Evolutionary conservation across 768 basidiomycete species (phyloP), one percentile per base, ranked within the genome.

Genomic region (Rhodotorula babjevae): DNA sequence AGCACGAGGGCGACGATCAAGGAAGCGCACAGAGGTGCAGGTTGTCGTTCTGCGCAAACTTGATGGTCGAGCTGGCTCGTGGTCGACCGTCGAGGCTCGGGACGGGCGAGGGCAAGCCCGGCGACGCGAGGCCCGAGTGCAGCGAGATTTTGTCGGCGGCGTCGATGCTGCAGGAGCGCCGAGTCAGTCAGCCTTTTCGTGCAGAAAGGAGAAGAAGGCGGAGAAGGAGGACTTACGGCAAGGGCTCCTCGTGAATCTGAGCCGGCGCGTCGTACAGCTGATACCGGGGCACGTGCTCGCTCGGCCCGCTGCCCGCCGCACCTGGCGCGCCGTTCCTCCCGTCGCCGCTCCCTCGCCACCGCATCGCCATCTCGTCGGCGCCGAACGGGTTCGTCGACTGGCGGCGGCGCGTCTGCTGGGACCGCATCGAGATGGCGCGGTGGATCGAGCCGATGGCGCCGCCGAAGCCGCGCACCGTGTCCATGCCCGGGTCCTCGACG

Each of bases 371-470:
- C 27, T 70, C 77, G 27, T 61, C 69, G 49, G 69, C 72, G n/a
- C 72, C 78, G 75, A 73, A 81, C 18, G 60, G 44, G 19, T 31
- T n/a, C 44, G 76, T 61, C 79, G 78, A 59, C 77, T 67, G 68
- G 77, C 67, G n/a, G 59, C 63, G n/a, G 74, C 72, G 77, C 77
- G 50, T 78, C 63, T 42, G 76, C 63, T 42, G 76, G 60, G 63
- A 31, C 69, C 58, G 77, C 61, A 73, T 69, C 49, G 65, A 69
- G 78, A 77, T 76, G 12, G 78, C 77, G 27, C 78, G 77, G 66
- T 95, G 92, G 78, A 98, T 90, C 79, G 90, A 92, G 27, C 96
- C 94, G 56, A 97, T 84, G 0, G 93, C 86, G 9, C 94, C 93
- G 77, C 94, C 94, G 4, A 90, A 90, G 25, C 95, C 94, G 27